phyloP scores from a whole-genome alignment of 257 asterid genomes.

The Perilla frutescens region DNA sequence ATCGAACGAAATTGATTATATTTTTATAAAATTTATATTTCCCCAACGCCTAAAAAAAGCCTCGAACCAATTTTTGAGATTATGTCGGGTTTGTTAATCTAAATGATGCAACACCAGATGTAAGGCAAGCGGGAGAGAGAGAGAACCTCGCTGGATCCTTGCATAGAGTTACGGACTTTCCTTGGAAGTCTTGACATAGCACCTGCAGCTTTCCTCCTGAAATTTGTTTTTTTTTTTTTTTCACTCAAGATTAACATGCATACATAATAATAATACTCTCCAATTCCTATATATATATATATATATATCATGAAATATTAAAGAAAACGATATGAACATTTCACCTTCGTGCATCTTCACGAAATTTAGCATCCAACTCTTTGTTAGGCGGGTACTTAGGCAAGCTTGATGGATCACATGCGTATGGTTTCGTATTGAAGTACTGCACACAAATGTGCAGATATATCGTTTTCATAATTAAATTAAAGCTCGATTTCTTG shows the following conservation, averaged over 20 bases:
- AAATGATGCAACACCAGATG: too few relatives aligned
- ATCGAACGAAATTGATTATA: too few relatives aligned
- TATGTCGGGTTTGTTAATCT: too few relatives aligned
- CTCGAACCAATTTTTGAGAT: too few relatives aligned
- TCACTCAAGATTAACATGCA: background rate
- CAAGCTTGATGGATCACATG: slow-evolving; percentile 82
- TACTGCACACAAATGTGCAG: slow-evolving; percentile 49
- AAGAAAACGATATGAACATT: background rate
- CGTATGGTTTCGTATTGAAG: slow-evolving; percentile 77
- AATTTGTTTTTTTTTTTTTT: background rate
- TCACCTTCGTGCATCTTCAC: slow-evolving; percentile 80
- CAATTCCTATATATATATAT: too few relatives aligned
- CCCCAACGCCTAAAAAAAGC: too few relatives aligned
- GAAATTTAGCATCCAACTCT: slow-evolving; percentile 88
- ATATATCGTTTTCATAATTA: too few relatives aligned
- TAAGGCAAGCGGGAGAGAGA: slow-evolving; percentile 13
- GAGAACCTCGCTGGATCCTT: slow-evolving; percentile 68
- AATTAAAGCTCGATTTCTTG: too few relatives aligned
- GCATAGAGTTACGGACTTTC: slow-evolving; percentile 55
- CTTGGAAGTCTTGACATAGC: slow-evolving; percentile 58
- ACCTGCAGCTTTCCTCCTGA: slow-evolving; percentile 63
- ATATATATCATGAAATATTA: too few relatives aligned
- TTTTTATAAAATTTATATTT: too few relatives aligned
- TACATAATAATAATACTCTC: too few relatives aligned
- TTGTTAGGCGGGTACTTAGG: slow-evolving; percentile 95